Evolutionary conservation across 2,329 filamentous ascomycete species (phyloP), one percentile per base, ranked within the genome.

Genomic region (Cladosporium phlei): DNA sequence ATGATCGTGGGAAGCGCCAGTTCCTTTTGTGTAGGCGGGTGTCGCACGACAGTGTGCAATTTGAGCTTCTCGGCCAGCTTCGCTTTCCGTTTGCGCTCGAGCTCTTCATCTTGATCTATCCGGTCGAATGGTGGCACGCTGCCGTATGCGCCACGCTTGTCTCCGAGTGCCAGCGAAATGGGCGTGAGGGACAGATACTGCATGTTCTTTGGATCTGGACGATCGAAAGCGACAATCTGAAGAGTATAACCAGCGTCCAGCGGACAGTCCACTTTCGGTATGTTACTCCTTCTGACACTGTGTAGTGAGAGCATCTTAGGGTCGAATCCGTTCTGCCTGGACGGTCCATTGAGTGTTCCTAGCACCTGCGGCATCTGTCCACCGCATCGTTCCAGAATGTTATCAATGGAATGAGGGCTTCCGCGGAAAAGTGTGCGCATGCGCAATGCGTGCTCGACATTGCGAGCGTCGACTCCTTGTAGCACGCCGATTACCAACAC

Each of bases 111-210:
- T 2, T 80, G 79, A 59, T 94, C 86, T 11, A 83, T 76, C 28
- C 76, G 78, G 46, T 77, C 73, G 12, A 73, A 69, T 7, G 70
- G 63, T 14, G 65, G 55, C 38, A 66, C 61, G 22, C 55, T 58
- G 8, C 52, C 60, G 53, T 65, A 69, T 25, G 56, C 55, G 38
- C 61, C 71, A 48, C 55, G 72, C 57, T 91, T 88, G 61, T 91
- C 86, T 2, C 79, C 86, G 11, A 98, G 72, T 0, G 89, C 89
- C 32, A 98, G 75, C 1, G 89, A 84, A 42, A 98, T 97, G 0
- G 93, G 91, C 21, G 82, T 79, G 16, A 96, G 73, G 1, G 93
- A 98, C 57, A 97, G 85, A 66, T 97, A 98, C 67, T 98, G 91
- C 93, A 98, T 97, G 46, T 83, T 80, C 24, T 78, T 82, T 0